Percentiles rank a stretch among this genome's conserved stretches.
These are phyloP conservation scores for Eimeria mitis DNA, from an alignment of 169 alveolate genomes.

Conservation along the genomic window DNA sequence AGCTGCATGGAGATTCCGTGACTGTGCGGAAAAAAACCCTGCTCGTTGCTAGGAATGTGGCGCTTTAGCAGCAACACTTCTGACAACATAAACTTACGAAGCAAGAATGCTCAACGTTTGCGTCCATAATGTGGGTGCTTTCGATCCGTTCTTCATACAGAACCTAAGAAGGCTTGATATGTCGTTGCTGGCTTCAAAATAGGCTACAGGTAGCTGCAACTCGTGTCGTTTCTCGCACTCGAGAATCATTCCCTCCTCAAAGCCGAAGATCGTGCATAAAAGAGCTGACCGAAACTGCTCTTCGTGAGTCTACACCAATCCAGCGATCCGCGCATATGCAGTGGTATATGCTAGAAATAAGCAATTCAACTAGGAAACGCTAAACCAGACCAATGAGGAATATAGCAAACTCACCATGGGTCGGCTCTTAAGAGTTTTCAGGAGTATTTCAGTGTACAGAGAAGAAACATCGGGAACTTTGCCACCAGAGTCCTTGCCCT, in stretches of 20 bases:
- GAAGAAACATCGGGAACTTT: background rate
- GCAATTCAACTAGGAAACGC: background rate
- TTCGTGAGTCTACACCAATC: conserved; percentile 53
- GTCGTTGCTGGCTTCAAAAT: conserved; percentile 43
- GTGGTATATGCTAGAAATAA: background rate
- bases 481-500: background rate
- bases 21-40: background rate
- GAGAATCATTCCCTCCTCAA: conserved; percentile 71
- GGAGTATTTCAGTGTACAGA: conserved; percentile 33
- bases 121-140: conserved; percentile 70
- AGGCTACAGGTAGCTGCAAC: conserved; percentile 72
- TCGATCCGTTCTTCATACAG: conserved; percentile 70
- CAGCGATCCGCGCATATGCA: background rate
- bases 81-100: conserved; percentile 38
- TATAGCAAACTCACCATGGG: conserved; percentile 23
- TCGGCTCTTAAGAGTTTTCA: conserved; percentile 44
- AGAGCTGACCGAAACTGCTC: conserved; percentile 72
- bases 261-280: conserved; percentile 62
- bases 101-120: conserved; percentile 77
- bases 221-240: conserved; percentile 73
- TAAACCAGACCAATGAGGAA: background rate
- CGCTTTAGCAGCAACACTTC: background rate
- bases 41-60: background rate
- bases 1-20: background rate
- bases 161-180: conserved; percentile 50